Percentiles rank a stretch among this genome's conserved stretches.
Conservation (phyloP, 495 filamentous ascomycete species). For the Aspergillus leporis region DNA sequence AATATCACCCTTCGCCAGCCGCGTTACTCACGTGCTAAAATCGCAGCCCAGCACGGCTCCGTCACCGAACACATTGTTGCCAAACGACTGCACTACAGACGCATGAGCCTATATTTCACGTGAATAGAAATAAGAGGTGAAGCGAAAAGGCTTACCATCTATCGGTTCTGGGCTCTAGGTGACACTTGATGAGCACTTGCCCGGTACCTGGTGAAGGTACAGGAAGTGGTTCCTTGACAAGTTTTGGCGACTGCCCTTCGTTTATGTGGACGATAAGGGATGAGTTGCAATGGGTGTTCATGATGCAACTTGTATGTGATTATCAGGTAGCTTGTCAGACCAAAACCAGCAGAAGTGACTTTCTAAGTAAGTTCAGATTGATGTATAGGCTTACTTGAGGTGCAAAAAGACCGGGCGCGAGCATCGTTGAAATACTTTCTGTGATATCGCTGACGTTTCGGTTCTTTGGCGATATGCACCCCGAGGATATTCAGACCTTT, state of each 20-base stretch:
- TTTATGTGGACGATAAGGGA: background rate
- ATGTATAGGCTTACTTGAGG: background rate
- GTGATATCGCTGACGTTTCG: background rate
- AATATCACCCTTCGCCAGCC: conserved; percentile 43
- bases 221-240: conserved; percentile 5
- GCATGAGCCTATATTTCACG: background rate
- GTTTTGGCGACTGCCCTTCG: background rate
- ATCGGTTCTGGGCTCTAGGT: conserved; percentile 34
- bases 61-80: conserved; percentile 30
- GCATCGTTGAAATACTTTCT: background rate
- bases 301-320: background rate
- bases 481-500: background rate
- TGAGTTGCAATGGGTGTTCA: background rate
- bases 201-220: conserved; percentile 6
- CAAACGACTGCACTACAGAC: conserved; percentile 25
- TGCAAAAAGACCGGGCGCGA: background rate
- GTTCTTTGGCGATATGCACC: no score
- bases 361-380: background rate
- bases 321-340: background rate
- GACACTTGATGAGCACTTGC: conserved; percentile 32
- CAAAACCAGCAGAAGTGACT: background rate
- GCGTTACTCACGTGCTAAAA: conserved; percentile 45
- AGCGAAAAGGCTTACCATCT: conserved; percentile 20
- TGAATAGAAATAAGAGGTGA: background rate
- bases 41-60: conserved; percentile 51